Evolutionary conservation across 352 stramenopile species (phyloP), one percentile per base, ranked within the genome.

Genomic region (Phytophthora syringae): DNA sequence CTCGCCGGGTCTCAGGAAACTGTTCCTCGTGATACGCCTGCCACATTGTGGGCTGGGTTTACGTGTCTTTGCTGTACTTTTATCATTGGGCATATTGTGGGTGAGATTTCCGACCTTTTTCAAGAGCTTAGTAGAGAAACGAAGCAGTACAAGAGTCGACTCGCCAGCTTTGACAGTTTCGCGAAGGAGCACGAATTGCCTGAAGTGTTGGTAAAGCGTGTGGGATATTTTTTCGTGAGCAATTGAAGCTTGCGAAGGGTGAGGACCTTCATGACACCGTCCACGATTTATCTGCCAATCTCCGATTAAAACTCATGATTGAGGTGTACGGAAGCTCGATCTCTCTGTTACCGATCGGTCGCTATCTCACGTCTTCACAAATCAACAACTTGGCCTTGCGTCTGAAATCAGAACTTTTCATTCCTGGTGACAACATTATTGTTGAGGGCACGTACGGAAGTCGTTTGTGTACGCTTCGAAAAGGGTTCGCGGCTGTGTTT

Each of bases 41-140:
- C 75, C 1, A 91, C 84, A 0, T 16, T 91, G 0, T 93, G 84
- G 84, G 82, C 84, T 7, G 67, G 68, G 0, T 32, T 82, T 2
- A 86, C 77, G 0, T 93, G 82, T 18, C 56, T 92, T 9, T 74
- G 67, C 7, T 91, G 81, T 49, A 89, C 82, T 3, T 93, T 91
- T 32, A 77, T 91, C 40, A 90, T 93, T 52, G 83, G 85, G 1
- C 78, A 92, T 44, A 88, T 92, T 32, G 71, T 92, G n/a, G 85
- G 80, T 0, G 83, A 90, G 40, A 64, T 93, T 15, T 92, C 84
- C 0, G 83, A 91, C 11, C 64, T 94, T 7, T 90, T 94, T 21
- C 65, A 90, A 9, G 79, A 91, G 10, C 73, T 93, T 25, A 81
- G 85, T 10, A 93, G 91, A 45, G 81, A 93, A 16, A 74, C 52